Evolutionary conservation across 495 filamentous ascomycete species (phyloP), one percentile per base, ranked within the genome.

Genomic region (Annulohypoxylon bovei): DNA sequence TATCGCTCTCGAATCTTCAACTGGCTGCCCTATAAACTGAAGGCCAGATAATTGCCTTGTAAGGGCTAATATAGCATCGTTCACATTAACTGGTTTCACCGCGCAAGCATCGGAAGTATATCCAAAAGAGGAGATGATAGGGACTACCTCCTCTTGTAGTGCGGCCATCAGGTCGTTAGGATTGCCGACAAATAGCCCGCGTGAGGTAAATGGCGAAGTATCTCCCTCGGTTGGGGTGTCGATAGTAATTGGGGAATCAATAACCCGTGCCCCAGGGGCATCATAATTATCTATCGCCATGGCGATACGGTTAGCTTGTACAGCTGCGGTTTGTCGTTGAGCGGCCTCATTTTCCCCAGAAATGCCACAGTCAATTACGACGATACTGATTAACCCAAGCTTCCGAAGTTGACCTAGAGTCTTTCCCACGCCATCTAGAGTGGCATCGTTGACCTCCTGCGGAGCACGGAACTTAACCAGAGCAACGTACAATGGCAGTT

Each of bases 381-480:
- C 86, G 23, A 92, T 89, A 54, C 93, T 91, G 50, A 85, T 86
- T 73, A 98, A 84, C 14, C 96, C 95, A 25, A 99, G 83, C 49
- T 89, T 87, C 25, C 86, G 85, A 6, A 99, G 88, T 75, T 97
- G 94, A 8, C 89, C 88, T 18, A 99, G 78, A 0, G 96, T 98
- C 68, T 88, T 89, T 0, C 90, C 93, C 53, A 98, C 87, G 0
- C 93, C 95, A 53, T 88, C 73, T 1, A 98, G 72, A 0, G 86
- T 90, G 6, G 80, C 77, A 58, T 94, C 87, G 73, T 90, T 84
- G 54, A 95, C 83, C 0, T 77, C 76, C 72, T 95, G 89, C 3
- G 92, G 91, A 23, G 85, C 85, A 39, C 90, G 87, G 46, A 98
- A 84, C 76, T 97, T 97, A 56, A 99, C 89, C 62, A 99, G 77